These are phyloP conservation scores for Malassezia obtusa DNA, from an alignment of 1,284 basidiomycete genomes.

Conservation along the genomic window DNA sequence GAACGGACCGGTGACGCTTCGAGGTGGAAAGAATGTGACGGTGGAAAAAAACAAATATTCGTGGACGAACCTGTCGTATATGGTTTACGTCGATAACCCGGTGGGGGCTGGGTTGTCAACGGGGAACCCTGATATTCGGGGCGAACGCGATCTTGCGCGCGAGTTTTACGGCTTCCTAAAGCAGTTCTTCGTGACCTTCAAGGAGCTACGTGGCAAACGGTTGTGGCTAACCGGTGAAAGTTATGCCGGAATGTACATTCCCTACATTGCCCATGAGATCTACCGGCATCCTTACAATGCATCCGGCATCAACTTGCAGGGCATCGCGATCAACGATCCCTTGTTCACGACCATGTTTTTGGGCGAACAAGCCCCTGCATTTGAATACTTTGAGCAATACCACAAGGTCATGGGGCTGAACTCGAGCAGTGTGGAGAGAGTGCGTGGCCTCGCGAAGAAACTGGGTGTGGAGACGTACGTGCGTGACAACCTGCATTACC, in stretches of 20 bases:
- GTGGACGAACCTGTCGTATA: conserved; percentile 65
- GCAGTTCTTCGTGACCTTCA: conserved; percentile 31
- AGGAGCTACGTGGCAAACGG: conserved; percentile 22
- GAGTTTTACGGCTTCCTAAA: conserved; percentile 45
- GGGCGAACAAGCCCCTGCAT: conserved; percentile 26
- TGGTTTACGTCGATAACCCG: conserved; percentile 72
- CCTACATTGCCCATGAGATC: conserved; percentile 59
- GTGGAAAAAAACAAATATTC: conserved; percentile 61
- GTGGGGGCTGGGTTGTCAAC: conserved; percentile 71
- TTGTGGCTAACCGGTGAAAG: conserved; percentile 51
- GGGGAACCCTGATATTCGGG: conserved; percentile 58
- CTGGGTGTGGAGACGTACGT: conserved; percentile 30
- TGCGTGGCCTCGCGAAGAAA: conserved; percentile 13
- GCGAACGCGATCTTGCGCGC: conserved; percentile 44
- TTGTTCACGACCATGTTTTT: conserved; percentile 26
- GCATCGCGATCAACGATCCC: conserved; percentile 42
- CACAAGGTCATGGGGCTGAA: conserved; percentile 18
- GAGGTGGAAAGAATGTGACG: conserved; percentile 52
- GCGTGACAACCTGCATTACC: conserved; percentile 32
- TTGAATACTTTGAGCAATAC: conserved; percentile 17
- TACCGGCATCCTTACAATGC: conserved; percentile 15
- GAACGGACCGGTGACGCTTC: conserved; percentile 65
- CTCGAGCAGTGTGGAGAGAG: conserved; percentile 17
- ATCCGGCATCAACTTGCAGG: conserved; percentile 31
- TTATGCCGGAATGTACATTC: conserved; percentile 98